Base-by-base conservation (phyloP, 2,329 filamentous ascomycete genomes). In the Exophiala lecanii-corni region DNA sequence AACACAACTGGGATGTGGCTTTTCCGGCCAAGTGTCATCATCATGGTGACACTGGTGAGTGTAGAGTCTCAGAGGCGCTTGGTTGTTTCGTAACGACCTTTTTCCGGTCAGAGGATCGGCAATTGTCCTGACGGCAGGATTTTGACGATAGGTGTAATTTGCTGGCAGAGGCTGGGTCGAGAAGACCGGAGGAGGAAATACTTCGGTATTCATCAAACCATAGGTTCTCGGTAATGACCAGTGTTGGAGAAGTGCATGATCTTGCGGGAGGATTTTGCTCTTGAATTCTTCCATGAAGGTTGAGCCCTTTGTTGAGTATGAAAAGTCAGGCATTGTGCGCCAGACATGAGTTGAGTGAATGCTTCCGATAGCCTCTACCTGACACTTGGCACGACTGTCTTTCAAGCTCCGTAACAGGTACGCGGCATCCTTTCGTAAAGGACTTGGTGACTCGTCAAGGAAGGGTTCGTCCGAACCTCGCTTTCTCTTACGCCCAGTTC, bases 261-360 rank as follows among this genome's bases (percentile, higher is more conserved):
- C 75, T 49, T 84, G 81, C 2, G 83, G 77, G 5, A 92, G 66
- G 18, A 94, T 72, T 41, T 83, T 78, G 2, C 89, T 74, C 39
- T 78, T 75, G 44, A 96, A 80, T 46, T 81, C 78, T 21, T 74
- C 74, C 57, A 89, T 79, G 61, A 94, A 86, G 0, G 76, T 69
- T 34, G 82, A 83, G 25, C 76, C 74, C 10, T 74, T 73, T 38
- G 84, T 81, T 16, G 86, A 80, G 65, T 83, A 91, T 57, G 94
- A 87, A 58, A 94, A 94, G 64, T 97, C 91, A 6, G 88, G 83
- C 64, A 50, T 62, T 75, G 82, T 82, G 60, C 91, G 79, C 64
- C 94, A 98, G 26, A 91, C 79, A 70, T 97, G 89, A 1, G 84
- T 92, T 54, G 86, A 80, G 42, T 81, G 78, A 48, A 96, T 77